phyloP scores from a whole-genome alignment of 73 alveolate species.

The Paramecium pentaurelia region DNA sequence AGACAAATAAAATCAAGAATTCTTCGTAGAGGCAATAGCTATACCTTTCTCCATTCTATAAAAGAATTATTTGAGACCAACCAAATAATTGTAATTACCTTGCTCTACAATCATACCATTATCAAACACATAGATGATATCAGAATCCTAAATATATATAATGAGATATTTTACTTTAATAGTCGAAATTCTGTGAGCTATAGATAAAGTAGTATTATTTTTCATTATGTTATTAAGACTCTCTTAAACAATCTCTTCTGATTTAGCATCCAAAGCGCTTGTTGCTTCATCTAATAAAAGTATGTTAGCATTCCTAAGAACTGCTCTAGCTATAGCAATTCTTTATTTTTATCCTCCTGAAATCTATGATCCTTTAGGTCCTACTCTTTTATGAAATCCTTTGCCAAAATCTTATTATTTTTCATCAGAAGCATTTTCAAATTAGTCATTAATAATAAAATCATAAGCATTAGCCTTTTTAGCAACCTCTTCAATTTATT shows the following conservation, averaged over 20 bases:
- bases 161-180: not conserved
- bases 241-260: conserved; percentile 76
- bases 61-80: conserved; percentile 53
- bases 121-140: conserved; percentile 77
- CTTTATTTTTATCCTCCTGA: conserved; percentile 95
- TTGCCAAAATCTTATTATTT: conserved; percentile 14
- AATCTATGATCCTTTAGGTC: conserved; percentile 63
- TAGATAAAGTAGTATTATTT: conserved; percentile 75
- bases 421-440: not conserved
- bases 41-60: not conserved
- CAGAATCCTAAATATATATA: conserved; percentile 60
- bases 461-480: conserved; percentile 76
- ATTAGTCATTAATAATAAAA: conserved; percentile 52
- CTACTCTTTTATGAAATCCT: conserved; percentile 53
- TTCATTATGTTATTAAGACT: conserved; percentile 76
- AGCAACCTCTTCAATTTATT: conserved; percentile 78
- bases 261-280: conserved; percentile 84
- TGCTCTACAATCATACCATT: conserved; percentile 71
- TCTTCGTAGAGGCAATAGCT: not conserved
- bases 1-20: not conserved
- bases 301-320: conserved; percentile 74
- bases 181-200: conserved; percentile 85
- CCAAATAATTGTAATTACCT: conserved; percentile 73
- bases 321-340: conserved; percentile 89
- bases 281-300: conserved; percentile 91